A percentile compares a stretch with the other conserved stretches of the same genome.
phyloP scores from a whole-genome alignment of 1,139 yeast genomes.

The Candida anutae region DNA sequence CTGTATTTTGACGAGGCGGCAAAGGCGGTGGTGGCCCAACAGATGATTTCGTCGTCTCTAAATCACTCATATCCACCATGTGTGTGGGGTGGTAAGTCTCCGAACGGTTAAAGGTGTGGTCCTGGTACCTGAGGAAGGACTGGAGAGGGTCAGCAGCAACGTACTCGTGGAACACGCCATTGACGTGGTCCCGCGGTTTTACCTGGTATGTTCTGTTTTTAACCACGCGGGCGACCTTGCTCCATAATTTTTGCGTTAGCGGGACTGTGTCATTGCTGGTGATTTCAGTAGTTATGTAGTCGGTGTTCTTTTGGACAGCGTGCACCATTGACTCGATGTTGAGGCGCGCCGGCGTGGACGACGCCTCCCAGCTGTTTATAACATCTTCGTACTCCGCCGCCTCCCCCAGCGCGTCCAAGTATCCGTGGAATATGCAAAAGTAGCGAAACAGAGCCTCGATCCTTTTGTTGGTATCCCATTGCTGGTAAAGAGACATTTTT shows the following conservation, averaged over 20 bases:
- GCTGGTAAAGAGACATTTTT: constrained; percentile 25
- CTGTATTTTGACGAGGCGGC: constrained; percentile 24
- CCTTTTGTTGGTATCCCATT: constrained; percentile 21
- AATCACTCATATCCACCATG: constrained; percentile 14
- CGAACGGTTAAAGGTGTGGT: constrained; percentile 18
- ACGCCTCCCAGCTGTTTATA: constrained; percentile 26
- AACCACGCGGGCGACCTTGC: constrained; percentile 17
- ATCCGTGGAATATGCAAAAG: constrained; percentile 34
- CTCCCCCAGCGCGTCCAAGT: constrained; percentile 8
- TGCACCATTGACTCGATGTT: constrained; percentile 32
- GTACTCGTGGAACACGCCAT: constrained; percentile 27
- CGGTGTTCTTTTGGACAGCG: constrained; percentile 22
- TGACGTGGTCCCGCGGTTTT: constrained; percentile 19
- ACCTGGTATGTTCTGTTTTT: constrained; percentile 16
- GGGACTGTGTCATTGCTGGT: constrained; percentile 21
- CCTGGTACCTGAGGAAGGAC: constrained; percentile 22
- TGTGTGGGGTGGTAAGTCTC: constrained; percentile 26
- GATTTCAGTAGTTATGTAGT: constrained; percentile 22
- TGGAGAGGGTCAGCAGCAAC: constrained; percentile 28
- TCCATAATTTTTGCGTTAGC: constrained; percentile 20
- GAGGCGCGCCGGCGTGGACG: constrained; percentile 21
- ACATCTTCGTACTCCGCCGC: constrained; percentile 15
- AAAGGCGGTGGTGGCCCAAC: constrained; percentile 12
- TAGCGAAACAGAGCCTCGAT: constrained; percentile 21
- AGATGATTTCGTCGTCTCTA: constrained; percentile 3